These are phyloP conservation scores for Incumbomyces delicatus DNA, from an alignment of 2,329 filamentous ascomycete species.

Conservation along the genomic window DNA sequence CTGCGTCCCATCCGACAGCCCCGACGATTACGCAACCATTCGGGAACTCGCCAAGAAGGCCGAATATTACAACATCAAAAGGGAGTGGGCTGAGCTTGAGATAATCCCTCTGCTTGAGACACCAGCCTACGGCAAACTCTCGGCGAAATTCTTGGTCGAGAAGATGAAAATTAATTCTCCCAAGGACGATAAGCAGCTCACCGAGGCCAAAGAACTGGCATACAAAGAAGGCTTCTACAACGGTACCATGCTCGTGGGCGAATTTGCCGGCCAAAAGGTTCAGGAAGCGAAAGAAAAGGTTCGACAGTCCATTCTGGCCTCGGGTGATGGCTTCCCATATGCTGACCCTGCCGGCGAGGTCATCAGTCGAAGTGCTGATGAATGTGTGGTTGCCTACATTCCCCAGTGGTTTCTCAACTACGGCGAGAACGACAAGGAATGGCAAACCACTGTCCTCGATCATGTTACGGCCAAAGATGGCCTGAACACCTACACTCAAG, in stretches of 20 bases:
- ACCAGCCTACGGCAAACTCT: constrained; percentile 74
- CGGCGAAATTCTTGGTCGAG: constrained; percentile 74
- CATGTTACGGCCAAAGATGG: constrained; percentile 60
- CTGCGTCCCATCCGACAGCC: constrained; percentile 88
- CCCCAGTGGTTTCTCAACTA: constrained; percentile 99
- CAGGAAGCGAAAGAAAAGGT: constrained; percentile 81
- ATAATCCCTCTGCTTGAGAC: constrained; percentile 85
- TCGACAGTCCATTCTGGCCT: constrained; percentile 63
- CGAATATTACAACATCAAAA: constrained; percentile 90
- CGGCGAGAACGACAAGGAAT: constrained; percentile 67
- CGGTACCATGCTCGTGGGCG: constrained; percentile 76
- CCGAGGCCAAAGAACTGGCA: constrained; percentile 87
- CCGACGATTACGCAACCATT: constrained; percentile 87
- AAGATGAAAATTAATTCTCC: constrained; percentile 93
- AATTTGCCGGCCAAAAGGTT: constrained; percentile 79
- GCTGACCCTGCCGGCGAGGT: constrained; percentile 88
- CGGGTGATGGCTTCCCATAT: constrained; percentile 76
- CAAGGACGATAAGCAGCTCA: constrained; percentile 83
- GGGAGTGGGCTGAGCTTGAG: constrained; percentile 89
- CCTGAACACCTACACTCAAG: constrained; percentile 69
- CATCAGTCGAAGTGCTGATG: constrained; percentile 77
- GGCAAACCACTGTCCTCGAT: constrained; percentile 66
- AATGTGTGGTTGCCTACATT: constrained; percentile 84
- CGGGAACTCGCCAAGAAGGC: constrained; percentile 87
- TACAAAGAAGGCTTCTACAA: constrained; percentile 99